Evolutionary conservation across 1,284 basidiomycete species (phyloP).

Genomic region (Boletus mariae): DNA sequence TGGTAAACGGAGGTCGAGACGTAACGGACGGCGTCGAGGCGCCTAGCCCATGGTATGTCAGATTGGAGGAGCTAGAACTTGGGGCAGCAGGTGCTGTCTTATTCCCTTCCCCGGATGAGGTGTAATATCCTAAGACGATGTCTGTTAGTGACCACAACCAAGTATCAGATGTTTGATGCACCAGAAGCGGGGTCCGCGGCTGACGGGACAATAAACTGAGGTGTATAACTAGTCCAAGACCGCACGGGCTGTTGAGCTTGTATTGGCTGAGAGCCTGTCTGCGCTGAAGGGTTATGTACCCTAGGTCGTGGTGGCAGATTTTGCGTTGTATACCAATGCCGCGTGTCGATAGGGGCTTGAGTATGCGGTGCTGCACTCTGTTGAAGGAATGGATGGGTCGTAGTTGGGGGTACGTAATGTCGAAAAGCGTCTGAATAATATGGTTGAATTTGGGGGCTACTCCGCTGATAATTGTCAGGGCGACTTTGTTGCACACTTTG

Average conservation of each 20-base stretch:
- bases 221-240: slow-evolving; percentile 11
- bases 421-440: not conserved
- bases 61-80: slow-evolving; percentile 1
- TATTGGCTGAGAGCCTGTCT: slow-evolving; percentile 6
- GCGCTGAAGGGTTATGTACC: slow-evolving; percentile 1
- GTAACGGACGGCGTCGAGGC: not conserved
- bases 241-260: slow-evolving; percentile 11
- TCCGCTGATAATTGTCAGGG: slow-evolving; percentile 4
- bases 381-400: not conserved
- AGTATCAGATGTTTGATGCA: slow-evolving; percentile 9
- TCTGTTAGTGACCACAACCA: slow-evolving; percentile 1
- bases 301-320: slow-evolving; percentile 6
- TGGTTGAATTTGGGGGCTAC: slow-evolving; percentile 6
- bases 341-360: slow-evolving; percentile 1
- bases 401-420: slow-evolving; percentile 6
- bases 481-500: slow-evolving; percentile 8
- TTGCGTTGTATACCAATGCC: slow-evolving; percentile 16
- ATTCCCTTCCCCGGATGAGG: slow-evolving; percentile 1
- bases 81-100: not conserved
- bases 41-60: not conserved
- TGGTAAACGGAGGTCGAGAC: slow-evolving; percentile 2
- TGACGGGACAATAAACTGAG: slow-evolving; percentile 1
- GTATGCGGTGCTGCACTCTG: not conserved
- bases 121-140: slow-evolving; percentile 5
- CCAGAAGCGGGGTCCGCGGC: slow-evolving; percentile 1